Evolutionary conservation across 495 filamentous ascomycete genomes (phyloP), one percentile per base, ranked within the genome.

Genomic region (Aspergillus mulundensis): DNA sequence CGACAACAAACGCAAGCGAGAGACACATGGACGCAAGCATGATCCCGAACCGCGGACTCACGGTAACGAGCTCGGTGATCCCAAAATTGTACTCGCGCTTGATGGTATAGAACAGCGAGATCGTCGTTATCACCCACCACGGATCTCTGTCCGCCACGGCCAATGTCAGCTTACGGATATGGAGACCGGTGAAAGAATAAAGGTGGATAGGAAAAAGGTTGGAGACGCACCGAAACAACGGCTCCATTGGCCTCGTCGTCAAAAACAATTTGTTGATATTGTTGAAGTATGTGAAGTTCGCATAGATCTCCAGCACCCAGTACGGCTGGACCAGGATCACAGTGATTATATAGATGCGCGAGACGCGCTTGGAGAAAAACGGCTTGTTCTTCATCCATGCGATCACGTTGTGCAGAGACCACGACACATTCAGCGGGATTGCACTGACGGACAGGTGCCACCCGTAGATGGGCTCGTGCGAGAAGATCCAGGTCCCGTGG

Each of bases 121-220:
- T 47, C 4, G 71, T 76, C 0, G 78, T 83, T 63, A 78, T 79
- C 16, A 85, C 66, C 82, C 82, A 85, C 82, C 81, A 85, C 0
- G 82, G 82, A 54, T 85, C 82, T 5, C 79, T 79, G n/a, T 32
- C 12, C 15, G 4, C 18, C n/a, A 40, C n/a, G 4, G 15, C 14
- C 38, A 40, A n/a, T 30, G 28, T 30, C 28, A 30, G 28, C 28
- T 30, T 30, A 5, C 28, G 28, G 10, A 10, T 30, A 30, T 5
- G 5, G 5, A 39, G 36, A 39, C 16, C 18, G 15, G 19, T 1
- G 24, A 28, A 12, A 34, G 19, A 28, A n/a, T 18, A 7, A 16
- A 30, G 30, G 24, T 15, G 43, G n/a, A 21, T 24, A 3, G 24
- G 14, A 49, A n/a, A n/a, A n/a, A n/a, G n/a, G n/a, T n/a, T n/a